These are phyloP conservation scores for Colletotrichum magnum DNA, from an alignment of 2,329 filamentous ascomycete species.

Conservation along the genomic window DNA sequence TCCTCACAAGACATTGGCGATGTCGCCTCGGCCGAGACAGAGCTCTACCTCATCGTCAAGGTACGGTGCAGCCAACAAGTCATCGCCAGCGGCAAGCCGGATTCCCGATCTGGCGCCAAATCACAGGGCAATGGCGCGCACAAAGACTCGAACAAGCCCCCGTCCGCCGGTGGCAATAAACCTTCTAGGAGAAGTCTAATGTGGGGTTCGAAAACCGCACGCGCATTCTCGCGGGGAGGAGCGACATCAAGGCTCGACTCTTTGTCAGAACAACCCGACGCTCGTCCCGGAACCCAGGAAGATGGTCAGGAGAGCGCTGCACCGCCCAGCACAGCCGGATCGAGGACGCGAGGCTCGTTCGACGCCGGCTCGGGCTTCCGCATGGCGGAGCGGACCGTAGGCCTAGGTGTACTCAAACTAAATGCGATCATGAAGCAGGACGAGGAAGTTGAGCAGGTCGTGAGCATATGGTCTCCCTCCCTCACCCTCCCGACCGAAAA, in stretches of 20 bases:
- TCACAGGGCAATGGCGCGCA: slow-evolving; percentile 54
- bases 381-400: slow-evolving; percentile 78
- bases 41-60: slow-evolving; percentile 87
- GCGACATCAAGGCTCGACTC: slow-evolving; percentile 66
- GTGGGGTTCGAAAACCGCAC: slow-evolving; percentile 70
- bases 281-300: slow-evolving; percentile 55
- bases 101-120: slow-evolving; percentile 65
- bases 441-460: slow-evolving; percentile 80
- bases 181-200: slow-evolving; percentile 70
- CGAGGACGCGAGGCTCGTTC: slow-evolving; percentile 50
- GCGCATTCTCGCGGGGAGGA: slow-evolving; percentile 68
- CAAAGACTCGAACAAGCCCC: slow-evolving; percentile 58
- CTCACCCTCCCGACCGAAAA: slow-evolving; percentile 68
- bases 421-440: slow-evolving; percentile 80
- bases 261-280: slow-evolving; percentile 61
- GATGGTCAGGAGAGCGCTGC: slow-evolving; percentile 58
- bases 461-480: slow-evolving; percentile 82
- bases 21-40: slow-evolving; percentile 73
- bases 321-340: slow-evolving; percentile 71
- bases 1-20: slow-evolving; percentile 81
- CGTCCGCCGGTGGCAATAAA: slow-evolving; percentile 59
- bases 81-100: slow-evolving; percentile 57
- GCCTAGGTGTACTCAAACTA: slow-evolving; percentile 83
- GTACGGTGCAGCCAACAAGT: slow-evolving; percentile 75
- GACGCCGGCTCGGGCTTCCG: slow-evolving; percentile 52